Percentiles rank a stretch among this genome's conserved stretches.
Conservation (phyloP, 495 filamentous ascomycete species). For the Pyrenula massariospora region DNA sequence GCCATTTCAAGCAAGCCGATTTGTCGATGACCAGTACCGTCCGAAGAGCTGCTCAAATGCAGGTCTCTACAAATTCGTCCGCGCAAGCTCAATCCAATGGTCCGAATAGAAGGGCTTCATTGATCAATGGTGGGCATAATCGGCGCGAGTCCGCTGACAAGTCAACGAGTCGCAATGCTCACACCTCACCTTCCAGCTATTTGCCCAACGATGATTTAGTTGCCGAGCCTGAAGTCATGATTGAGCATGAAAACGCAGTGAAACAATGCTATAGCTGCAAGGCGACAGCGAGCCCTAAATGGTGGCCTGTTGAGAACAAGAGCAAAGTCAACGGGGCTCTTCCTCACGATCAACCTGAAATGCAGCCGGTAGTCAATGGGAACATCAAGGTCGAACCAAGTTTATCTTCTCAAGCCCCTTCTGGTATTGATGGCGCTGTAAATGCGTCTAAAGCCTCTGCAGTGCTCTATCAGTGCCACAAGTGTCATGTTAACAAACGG, state of each 20-base stretch:
- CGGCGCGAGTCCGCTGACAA: constrained; percentile 12
- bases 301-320: constrained; percentile 26
- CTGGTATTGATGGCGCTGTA: constrained; percentile 14
- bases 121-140: constrained; percentile 16
- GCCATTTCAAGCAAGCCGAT: constrained; percentile 91
- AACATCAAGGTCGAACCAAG: constrained; percentile 14
- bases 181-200: constrained; percentile 6
- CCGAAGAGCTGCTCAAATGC: constrained; percentile 66
- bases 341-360: constrained; percentile 2
- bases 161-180: constrained; percentile 18
- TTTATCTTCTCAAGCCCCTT: constrained; percentile 17
- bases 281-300: constrained; percentile 26
- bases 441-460: constrained; percentile 1
- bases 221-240: constrained; percentile 24
- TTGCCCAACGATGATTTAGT: constrained; percentile 12
- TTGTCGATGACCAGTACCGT: constrained; percentile 79
- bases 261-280: constrained; percentile 28
- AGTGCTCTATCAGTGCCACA: constrained; percentile 34
- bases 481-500: constrained; percentile 35
- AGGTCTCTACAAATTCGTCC: constrained; percentile 31
- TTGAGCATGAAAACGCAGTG: constrained; percentile 17
- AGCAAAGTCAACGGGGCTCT: constrained; percentile 21
- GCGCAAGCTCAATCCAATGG: constrained; percentile 13
- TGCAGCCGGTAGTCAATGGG: constrained; percentile 14
- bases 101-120: constrained; percentile 27